phyloP scores from a whole-genome alignment of 179 eudicot genomes.

The Corrigiola litoralis region DNA sequence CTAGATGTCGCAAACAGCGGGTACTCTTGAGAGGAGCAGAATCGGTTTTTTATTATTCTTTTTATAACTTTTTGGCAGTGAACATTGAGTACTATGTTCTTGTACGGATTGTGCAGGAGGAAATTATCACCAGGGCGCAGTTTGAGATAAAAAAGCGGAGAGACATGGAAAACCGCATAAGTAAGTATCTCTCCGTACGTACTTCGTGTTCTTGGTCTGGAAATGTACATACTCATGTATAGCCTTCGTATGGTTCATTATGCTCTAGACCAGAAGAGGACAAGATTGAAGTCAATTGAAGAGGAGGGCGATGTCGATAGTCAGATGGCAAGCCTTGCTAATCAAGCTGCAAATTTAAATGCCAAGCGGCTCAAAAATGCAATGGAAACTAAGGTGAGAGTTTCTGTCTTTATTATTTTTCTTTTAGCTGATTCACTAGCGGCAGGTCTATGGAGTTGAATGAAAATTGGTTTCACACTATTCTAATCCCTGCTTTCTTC shows the following conservation, averaged over 20 bases:
- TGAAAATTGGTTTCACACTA: not conserved
- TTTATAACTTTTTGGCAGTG: not conserved
- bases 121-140: constrained; percentile 31
- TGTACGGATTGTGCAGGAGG: constrained; percentile 51
- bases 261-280: constrained; percentile 54
- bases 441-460: not conserved
- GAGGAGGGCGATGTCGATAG: constrained; percentile 58
- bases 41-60: not conserved
- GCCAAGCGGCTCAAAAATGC: constrained; percentile 47
- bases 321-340: constrained; percentile 48
- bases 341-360: constrained; percentile 45
- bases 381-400: constrained; percentile 69
- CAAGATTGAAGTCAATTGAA: constrained; percentile 41
- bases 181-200: constrained; percentile 43
- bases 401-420: constrained; percentile 5
- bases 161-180: constrained; percentile 52
- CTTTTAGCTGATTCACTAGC: not conserved
- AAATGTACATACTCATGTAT: not conserved
- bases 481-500: not conserved
- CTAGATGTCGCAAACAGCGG: constrained; percentile 61
- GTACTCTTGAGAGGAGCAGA: constrained; percentile 40
- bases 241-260: constrained; percentile 3
- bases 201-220: constrained; percentile 1
- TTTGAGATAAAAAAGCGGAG: constrained; percentile 50
- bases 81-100: not conserved